A percentile compares a stretch with the other conserved stretches of the same genome.
Evolutionary conservation across 2,329 filamentous ascomycete species (phyloP).

Genomic region (Ceratocystis eucalypticola): DNA sequence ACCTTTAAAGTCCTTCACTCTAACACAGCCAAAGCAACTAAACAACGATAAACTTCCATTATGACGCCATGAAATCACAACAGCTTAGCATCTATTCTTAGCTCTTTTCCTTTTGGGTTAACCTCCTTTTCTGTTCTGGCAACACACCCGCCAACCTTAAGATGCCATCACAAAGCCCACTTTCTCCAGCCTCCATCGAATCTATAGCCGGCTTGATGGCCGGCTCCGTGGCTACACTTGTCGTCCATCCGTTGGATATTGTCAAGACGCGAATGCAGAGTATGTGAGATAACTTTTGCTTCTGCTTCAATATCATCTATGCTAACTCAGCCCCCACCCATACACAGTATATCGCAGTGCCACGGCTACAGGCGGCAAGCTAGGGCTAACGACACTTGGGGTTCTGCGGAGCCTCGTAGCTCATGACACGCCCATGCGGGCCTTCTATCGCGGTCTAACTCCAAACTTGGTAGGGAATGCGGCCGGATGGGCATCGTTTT

Average conservation of each 20-base stretch:
- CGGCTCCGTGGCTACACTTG: constrained; percentile 72
- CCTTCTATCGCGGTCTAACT: constrained; percentile 77
- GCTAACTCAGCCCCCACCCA: not conserved
- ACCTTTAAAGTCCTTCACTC: not conserved
- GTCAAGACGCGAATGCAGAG: constrained; percentile 93
- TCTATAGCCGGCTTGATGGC: constrained; percentile 80
- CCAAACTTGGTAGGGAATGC: constrained; percentile 88
- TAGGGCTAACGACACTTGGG: constrained; percentile 36
- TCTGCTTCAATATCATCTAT: not conserved
- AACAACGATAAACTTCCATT: not conserved
- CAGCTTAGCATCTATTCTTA: not conserved
- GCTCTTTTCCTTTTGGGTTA: not conserved
- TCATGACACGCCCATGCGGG: constrained; percentile 45
- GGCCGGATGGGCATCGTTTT: constrained; percentile 82
- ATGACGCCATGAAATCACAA: constrained; percentile 9
- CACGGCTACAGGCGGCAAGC: not conserved
- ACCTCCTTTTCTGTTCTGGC: not conserved
- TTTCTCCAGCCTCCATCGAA: constrained; percentile 60
- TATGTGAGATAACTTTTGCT: constrained; percentile 28
- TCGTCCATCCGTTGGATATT: constrained; percentile 84
- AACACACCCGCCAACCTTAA: not conserved
- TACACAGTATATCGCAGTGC: constrained; percentile 9
- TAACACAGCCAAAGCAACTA: not conserved
- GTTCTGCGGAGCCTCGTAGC: constrained; percentile 38
- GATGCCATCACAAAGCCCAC: not conserved